A percentile compares a stretch with the other conserved stretches of the same genome.
Evolutionary conservation across 345 rosid species (phyloP).

Genomic region (Moricandia arvensis): DNA sequence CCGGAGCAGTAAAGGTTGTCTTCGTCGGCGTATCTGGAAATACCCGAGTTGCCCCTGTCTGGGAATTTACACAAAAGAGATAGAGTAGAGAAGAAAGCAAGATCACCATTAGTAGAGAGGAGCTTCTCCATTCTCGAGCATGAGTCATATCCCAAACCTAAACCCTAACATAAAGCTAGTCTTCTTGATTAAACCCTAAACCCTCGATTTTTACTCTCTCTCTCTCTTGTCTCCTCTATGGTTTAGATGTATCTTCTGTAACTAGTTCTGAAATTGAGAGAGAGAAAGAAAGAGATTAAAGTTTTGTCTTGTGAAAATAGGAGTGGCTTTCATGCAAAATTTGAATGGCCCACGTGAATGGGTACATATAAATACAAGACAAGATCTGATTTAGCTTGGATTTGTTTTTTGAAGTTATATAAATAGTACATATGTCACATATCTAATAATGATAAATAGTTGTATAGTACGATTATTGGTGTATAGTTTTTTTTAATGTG

Average conservation of each 20-base stretch:
- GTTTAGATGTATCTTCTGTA: constrained; percentile 24
- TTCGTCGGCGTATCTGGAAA: constrained; percentile 31
- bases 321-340: constrained; percentile 39
- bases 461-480: constrained; percentile 22
- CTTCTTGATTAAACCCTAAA: constrained; percentile 33
- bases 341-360: constrained; percentile 42
- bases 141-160: constrained; percentile 37
- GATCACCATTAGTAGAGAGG: constrained; percentile 21
- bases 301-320: constrained; percentile 32
- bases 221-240: neutral
- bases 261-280: constrained; percentile 15
- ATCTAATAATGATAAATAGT: constrained; percentile 18
- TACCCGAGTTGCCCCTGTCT: constrained; percentile 51
- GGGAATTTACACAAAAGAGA: constrained; percentile 8
- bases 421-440: constrained; percentile 16
- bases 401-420: neutral
- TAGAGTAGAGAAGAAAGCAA: constrained; percentile 30
- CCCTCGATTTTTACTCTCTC: constrained; percentile 8
- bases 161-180: constrained; percentile 39
- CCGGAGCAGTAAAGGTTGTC: neutral
- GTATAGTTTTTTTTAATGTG: neutral
- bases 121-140: constrained; percentile 37
- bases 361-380: constrained; percentile 33
- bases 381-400: constrained; percentile 18
- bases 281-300: constrained; percentile 7